Conservation (phyloP, 2,329 filamentous ascomycete species). For the Aureobasidium pullulans region DNA sequence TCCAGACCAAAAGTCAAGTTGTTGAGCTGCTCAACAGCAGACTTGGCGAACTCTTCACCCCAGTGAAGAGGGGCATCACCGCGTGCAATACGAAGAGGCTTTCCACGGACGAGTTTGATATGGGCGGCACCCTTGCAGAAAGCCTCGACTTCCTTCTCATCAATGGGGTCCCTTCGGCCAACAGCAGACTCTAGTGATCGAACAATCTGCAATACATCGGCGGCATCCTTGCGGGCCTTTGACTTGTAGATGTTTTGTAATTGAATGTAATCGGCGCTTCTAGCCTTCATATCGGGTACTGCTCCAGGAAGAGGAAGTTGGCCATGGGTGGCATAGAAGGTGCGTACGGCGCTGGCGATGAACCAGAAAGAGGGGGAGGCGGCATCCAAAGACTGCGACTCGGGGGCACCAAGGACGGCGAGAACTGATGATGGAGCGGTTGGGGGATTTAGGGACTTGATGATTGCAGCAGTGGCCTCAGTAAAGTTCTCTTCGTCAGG, state of each 20-base stretch:
- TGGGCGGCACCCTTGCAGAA: slow-evolving; percentile 96
- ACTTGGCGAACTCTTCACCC: slow-evolving; percentile 43
- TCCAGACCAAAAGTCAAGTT: slow-evolving; percentile 25
- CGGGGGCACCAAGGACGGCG: slow-evolving; percentile 69
- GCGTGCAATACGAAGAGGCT: slow-evolving; percentile 43
- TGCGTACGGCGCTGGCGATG: slow-evolving; percentile 69
- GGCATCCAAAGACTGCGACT: slow-evolving; percentile 39
- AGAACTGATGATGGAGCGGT: slow-evolving; percentile 61
- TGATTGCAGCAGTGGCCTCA: slow-evolving; percentile 77
- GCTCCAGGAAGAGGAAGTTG: slow-evolving; percentile 77
- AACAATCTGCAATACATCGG: slow-evolving; percentile 63
- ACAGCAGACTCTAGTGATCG: slow-evolving; percentile 47
- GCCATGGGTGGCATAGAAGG: slow-evolving; percentile 66
- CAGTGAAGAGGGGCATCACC: slow-evolving; percentile 38
- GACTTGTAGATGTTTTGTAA: slow-evolving; percentile 89
- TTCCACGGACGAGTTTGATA: slow-evolving; percentile 74
- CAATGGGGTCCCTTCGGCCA: slow-evolving; percentile 43
- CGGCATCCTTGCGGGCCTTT: slow-evolving; percentile 72
- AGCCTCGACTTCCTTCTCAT: slow-evolving; percentile 69
- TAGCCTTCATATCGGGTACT: slow-evolving; percentile 95
- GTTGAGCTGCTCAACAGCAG: slow-evolving; percentile 36
- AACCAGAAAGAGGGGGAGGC: slow-evolving; percentile 72
- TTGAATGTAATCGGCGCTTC: slow-evolving; percentile 80
- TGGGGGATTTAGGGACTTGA: slow-evolving; percentile 72
- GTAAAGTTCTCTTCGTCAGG: slow-evolving; percentile 83